Evolutionary conservation across 176 grass and related monocot genomes (phyloP).

Genomic region (Aegilops umbellulata): DNA sequence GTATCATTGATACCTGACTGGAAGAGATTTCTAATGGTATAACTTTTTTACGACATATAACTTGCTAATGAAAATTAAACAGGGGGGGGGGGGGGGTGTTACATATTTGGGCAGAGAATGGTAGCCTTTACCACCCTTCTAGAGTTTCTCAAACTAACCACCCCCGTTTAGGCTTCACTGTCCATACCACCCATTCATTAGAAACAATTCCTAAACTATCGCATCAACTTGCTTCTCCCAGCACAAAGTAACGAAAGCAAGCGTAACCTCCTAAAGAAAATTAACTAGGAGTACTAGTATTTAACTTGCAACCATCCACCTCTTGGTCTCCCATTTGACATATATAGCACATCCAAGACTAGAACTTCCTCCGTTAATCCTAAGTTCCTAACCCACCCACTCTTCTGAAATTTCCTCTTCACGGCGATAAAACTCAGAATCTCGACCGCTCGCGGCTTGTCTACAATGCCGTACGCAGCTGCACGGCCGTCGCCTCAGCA

Average conservation of each 20-base stretch:
- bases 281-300: background rate
- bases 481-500: slow-evolving; percentile 26
- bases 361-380: slow-evolving; percentile 19
- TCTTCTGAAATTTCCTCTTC: background rate
- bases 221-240: slow-evolving; percentile 36
- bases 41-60: background rate
- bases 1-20: background rate
- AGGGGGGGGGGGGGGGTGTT: too few species aligned
- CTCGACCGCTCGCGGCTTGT: background rate
- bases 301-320: slow-evolving; percentile 31
- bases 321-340: background rate
- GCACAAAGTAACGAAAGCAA: slow-evolving; percentile 20
- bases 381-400: background rate
- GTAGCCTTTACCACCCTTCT: background rate
- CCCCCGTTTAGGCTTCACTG: slow-evolving; percentile 12
- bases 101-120: too few species aligned
- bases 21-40: background rate
- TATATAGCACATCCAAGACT: slow-evolving; percentile 7
- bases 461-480: slow-evolving; percentile 39
- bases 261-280: slow-evolving; percentile 5
- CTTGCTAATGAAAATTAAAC: background rate
- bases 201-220: slow-evolving; percentile 29
- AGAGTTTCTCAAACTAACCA: slow-evolving; percentile 13
- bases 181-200: slow-evolving; percentile 30
- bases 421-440: background rate